phyloP scores from a whole-genome alignment of 2,329 filamentous ascomycete species.

The Fusarium clavum region DNA sequence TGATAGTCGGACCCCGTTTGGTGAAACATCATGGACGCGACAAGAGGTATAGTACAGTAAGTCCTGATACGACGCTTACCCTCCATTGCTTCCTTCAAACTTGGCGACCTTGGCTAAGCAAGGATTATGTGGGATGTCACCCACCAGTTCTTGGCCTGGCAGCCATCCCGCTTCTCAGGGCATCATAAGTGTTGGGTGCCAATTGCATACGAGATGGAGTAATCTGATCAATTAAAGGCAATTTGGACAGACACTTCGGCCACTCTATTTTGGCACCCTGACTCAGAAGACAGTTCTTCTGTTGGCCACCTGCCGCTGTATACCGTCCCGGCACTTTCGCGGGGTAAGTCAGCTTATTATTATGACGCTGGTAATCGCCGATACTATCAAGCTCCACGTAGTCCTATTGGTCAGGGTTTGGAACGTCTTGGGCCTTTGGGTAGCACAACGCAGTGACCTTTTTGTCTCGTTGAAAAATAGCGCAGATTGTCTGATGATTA shows the following conservation, averaged over 20 bases:
- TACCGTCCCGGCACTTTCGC: background rate
- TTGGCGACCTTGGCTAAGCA: background rate
- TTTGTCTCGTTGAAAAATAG: background rate
- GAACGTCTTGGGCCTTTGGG: background rate
- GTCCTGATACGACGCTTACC: background rate
- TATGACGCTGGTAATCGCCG: background rate
- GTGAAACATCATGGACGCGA: background rate
- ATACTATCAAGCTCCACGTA: background rate
- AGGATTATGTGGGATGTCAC: background rate
- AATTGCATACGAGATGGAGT: too few species aligned
- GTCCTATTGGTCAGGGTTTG: background rate
- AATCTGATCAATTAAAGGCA: too few species aligned
- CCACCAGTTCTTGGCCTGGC: background rate
- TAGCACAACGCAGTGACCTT: background rate
- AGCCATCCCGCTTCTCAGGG: background rate
- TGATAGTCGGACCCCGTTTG: background rate
- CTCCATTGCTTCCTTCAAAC: background rate
- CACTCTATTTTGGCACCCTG: too few species aligned
- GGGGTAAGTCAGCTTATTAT: background rate
- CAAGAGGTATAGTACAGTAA: background rate
- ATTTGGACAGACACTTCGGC: too few species aligned
- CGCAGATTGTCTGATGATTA: background rate
- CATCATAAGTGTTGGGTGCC: too few species aligned
- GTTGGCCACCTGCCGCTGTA: background rate
- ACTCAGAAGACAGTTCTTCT: too few species aligned